These are phyloP conservation scores for Ophiorrhiza pumila DNA, from an alignment of 257 asterid genomes.

Conservation along the genomic window DNA sequence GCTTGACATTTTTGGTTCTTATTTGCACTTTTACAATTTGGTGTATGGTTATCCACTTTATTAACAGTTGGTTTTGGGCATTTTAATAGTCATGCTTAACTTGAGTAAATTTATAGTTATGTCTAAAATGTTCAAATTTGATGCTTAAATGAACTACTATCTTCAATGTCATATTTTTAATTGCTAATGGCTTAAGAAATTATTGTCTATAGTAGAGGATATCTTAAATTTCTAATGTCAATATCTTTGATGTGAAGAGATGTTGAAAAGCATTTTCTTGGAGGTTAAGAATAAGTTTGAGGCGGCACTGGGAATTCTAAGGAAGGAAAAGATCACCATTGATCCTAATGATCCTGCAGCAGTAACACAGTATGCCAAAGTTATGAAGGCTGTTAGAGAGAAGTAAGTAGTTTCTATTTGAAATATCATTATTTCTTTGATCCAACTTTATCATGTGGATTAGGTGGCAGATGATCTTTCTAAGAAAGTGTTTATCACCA, in stretches of 20 bases:
- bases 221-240: slow-evolving; percentile 30
- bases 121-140: neutral
- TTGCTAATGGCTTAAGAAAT: neutral
- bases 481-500: no score
- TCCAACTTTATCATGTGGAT: no score
- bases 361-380: slow-evolving; percentile 65
- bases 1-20: no score
- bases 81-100: neutral
- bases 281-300: slow-evolving; percentile 74
- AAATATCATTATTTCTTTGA: no score
- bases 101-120: neutral
- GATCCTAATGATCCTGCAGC: slow-evolving; percentile 75
- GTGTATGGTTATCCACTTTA: neutral
- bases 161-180: neutral
- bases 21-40: no score
- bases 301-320: slow-evolving; percentile 55
- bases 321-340: slow-evolving; percentile 73
- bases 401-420: slow-evolving; percentile 33
- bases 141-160: neutral
- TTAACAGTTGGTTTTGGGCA: neutral
- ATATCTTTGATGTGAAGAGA: slow-evolving; percentile 36
- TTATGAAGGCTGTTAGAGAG: slow-evolving; percentile 66
- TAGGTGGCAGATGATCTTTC: no score
- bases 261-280: slow-evolving; percentile 74
- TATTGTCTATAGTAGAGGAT: neutral